phyloP scores from a whole-genome alignment of 1,284 basidiomycete genomes.

The Abortiporus biennis region DNA sequence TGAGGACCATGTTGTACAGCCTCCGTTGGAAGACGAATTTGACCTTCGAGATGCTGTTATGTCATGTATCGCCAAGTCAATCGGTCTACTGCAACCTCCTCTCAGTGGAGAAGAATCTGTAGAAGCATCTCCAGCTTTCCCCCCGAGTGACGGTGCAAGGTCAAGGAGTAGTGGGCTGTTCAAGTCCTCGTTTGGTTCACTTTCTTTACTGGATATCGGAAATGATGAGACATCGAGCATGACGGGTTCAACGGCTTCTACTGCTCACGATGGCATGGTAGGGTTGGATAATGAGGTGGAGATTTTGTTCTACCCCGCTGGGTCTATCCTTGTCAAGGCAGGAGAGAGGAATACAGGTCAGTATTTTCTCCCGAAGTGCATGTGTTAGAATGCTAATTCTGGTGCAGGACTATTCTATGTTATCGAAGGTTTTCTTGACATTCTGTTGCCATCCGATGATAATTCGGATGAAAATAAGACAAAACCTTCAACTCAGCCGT shows the following conservation, averaged over 20 bases:
- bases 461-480: constrained; percentile 13
- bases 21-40: constrained; percentile 52
- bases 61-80: constrained; percentile 96
- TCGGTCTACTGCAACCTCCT: constrained; percentile 87
- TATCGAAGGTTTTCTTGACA: constrained; percentile 96
- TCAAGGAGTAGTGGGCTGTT: constrained; percentile 40
- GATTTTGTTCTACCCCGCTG: constrained; percentile 89
- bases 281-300: constrained; percentile 95
- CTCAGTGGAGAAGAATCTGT: constrained; percentile 58
- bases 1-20: constrained; percentile 9
- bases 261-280: constrained; percentile 53
- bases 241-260: constrained; percentile 56
- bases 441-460: constrained; percentile 63
- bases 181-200: constrained; percentile 78
- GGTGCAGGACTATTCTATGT: constrained; percentile 88
- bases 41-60: constrained; percentile 93
- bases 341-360: constrained; percentile 84
- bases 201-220: constrained; percentile 74
- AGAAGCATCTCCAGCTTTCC: constrained; percentile 59
- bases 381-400: neutral
- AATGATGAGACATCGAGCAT: constrained; percentile 60
- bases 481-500: constrained; percentile 7
- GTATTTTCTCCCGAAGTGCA: constrained; percentile 10
- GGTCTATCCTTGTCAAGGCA: constrained; percentile 81
- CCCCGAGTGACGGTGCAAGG: constrained; percentile 43